Conservation (phyloP, 345 rosid genomes). For the Linum tenue region DNA sequence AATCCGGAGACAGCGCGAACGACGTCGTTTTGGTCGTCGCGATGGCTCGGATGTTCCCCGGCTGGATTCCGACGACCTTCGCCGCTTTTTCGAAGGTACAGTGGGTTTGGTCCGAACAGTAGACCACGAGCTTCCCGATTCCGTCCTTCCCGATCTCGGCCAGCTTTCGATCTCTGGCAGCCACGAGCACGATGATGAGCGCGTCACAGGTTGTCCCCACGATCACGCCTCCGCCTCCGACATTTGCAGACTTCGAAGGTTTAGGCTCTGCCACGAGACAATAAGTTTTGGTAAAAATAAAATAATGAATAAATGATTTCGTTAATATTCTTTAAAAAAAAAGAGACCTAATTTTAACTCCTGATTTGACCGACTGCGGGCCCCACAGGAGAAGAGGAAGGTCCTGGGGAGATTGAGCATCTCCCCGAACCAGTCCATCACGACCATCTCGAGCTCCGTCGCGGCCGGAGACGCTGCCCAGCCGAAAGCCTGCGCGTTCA, state of each 20-base stretch:
- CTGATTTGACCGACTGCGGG: not conserved
- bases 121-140: conserved; percentile 6
- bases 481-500: conserved; percentile 20
- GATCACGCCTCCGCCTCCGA: conserved; percentile 17
- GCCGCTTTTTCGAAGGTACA: conserved; percentile 13
- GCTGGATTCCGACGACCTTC: conserved; percentile 16
- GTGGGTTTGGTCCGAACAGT: conserved; percentile 14
- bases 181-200: conserved; percentile 9
- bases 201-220: conserved; percentile 19
- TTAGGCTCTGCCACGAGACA: too few relatives aligned
- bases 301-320: too few relatives aligned
- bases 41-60: conserved; percentile 11
- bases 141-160: conserved; percentile 1
- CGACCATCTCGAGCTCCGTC: conserved; percentile 26
- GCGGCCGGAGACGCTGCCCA: conserved; percentile 26
- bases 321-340: too few relatives aligned
- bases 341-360: too few relatives aligned
- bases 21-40: conserved; percentile 18
- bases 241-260: too few relatives aligned
- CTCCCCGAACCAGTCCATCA: not conserved
- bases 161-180: conserved; percentile 14
- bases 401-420: conserved; percentile 18
- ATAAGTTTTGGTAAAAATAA: too few relatives aligned
- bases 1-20: conserved; percentile 18
- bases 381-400: conserved; percentile 13